Base-by-base conservation (phyloP, 179 eudicot species). In the Patellifolia procumbens region DNA sequence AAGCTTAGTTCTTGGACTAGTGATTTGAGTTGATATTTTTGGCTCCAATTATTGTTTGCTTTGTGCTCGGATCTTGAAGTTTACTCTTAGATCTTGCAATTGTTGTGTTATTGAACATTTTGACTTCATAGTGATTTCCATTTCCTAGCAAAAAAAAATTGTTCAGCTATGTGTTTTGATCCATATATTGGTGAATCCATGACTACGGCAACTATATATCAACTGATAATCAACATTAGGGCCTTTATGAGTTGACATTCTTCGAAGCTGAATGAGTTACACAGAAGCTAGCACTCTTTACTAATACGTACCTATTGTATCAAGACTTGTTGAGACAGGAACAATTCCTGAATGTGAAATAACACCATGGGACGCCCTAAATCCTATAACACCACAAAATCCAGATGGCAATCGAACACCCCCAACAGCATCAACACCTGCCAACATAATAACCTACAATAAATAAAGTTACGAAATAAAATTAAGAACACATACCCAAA, bases 351-450 rank as follows among this genome's bases (percentile, higher is more conserved):
- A 48, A 58, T 88, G 86, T 80, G 99, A 87, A 79, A 89, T 89
- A 58, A 82, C 80, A 24, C 95, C 97, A 78, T 91, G 83, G 15
- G 99, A 95, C 17, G 96, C 87, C 79, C 89, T 90, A 72, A 93
- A 95, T 74, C 99, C 99, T 45, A 93, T 77, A 56, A 90, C 70
- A 32, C 93, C 89, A 83, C 98, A 95, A 79, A 83, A 89, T 80
- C 88, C 99, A 81, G 97, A 94, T 43, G 99, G 98, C 74, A 93
- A 81, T 79, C 97, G 82, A 70, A 93, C 96, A 59, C 97, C 99
- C 65, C 99, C 99, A 80, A 88, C 82, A 79, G 95, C 82, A 81
- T 95, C 99, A 79, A 90, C 79, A 77, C 99, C 99, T 95, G 90
- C 71, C 65, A 80, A 51, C 72, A 70, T 45, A 63, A 42, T 42